Conservation (phyloP, 2,329 filamentous ascomycete species). For the Arthrocladium fulminans region DNA sequence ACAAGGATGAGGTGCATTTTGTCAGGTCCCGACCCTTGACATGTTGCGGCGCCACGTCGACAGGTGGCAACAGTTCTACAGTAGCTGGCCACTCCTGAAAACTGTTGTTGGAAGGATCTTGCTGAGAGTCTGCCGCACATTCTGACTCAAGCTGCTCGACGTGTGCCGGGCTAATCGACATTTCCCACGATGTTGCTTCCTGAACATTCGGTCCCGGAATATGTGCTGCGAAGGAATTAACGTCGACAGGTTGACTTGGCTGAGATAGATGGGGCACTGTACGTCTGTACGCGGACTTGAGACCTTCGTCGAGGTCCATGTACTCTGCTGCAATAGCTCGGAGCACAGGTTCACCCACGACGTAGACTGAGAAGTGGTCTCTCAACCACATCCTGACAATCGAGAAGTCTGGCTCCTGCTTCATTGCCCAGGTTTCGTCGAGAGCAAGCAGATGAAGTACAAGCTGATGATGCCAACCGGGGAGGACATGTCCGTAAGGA, state of each 20-base stretch:
- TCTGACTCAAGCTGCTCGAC: not conserved
- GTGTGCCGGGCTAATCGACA: not conserved
- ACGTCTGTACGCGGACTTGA: not conserved
- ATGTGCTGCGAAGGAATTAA: not conserved
- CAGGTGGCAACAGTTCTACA: no score
- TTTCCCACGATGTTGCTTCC: not conserved
- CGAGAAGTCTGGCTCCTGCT: not conserved
- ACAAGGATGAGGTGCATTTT: not conserved
- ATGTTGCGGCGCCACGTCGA: no score
- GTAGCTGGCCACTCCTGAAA: no score
- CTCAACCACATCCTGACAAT: not conserved
- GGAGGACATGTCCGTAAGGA: not conserved
- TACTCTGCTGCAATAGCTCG: not conserved
- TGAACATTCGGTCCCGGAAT: not conserved
- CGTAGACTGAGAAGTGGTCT: not conserved
- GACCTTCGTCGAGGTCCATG: not conserved
- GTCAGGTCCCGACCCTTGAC: no score
- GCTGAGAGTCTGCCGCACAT: not conserved
- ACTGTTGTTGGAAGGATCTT: not conserved
- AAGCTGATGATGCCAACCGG: conserved; percentile 5
- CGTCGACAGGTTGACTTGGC: not conserved
- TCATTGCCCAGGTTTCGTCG: not conserved
- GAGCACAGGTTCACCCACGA: not conserved
- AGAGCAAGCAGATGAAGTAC: conserved; percentile 2
- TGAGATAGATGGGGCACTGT: not conserved